Conservation (phyloP, 2,329 filamentous ascomycete genomes). For the Aureobasidium sp. region DNA sequence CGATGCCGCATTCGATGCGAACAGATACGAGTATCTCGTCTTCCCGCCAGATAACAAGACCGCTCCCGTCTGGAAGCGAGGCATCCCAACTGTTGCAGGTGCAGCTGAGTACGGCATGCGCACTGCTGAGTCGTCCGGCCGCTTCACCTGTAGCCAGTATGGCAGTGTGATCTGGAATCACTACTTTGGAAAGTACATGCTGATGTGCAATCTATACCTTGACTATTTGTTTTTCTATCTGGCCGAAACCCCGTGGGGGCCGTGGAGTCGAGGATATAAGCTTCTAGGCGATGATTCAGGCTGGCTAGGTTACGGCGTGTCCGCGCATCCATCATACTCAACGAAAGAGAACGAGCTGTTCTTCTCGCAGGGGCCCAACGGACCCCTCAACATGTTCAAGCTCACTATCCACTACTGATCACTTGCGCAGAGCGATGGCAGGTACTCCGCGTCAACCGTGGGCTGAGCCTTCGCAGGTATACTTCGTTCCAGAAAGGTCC, state of each 20-base stretch:
- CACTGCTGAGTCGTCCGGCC: not conserved
- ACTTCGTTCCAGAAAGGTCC: too few relatives aligned
- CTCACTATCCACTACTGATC: constrained; percentile 7
- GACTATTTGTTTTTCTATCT: constrained; percentile 5
- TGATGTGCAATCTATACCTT: constrained; percentile 9
- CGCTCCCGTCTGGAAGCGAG: not conserved
- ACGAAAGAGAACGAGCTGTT: constrained; percentile 1
- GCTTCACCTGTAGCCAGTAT: constrained; percentile 7
- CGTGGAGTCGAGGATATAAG: constrained; percentile 1
- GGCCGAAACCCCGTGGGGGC: constrained; percentile 7
- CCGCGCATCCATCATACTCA: constrained; percentile 6
- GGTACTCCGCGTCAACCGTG: too few relatives aligned
- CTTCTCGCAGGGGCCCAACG: constrained; percentile 9
- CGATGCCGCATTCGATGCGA: constrained; percentile 5
- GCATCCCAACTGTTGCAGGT: not conserved
- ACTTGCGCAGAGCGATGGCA: too few relatives aligned
- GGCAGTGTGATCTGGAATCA: constrained; percentile 7
- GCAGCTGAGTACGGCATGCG: not conserved
- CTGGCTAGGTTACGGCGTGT: constrained; percentile 3
- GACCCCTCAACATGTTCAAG: constrained; percentile 11
- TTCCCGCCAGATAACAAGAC: not conserved
- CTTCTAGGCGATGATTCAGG: not conserved
- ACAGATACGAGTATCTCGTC: constrained; percentile 8
- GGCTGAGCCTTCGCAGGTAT: too few relatives aligned
- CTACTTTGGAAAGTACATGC: constrained; percentile 9